Evolutionary conservation across 2,329 filamentous ascomycete genomes (phyloP), one percentile per base, ranked within the genome.

Genomic region (Acrocalymma vagum): DNA sequence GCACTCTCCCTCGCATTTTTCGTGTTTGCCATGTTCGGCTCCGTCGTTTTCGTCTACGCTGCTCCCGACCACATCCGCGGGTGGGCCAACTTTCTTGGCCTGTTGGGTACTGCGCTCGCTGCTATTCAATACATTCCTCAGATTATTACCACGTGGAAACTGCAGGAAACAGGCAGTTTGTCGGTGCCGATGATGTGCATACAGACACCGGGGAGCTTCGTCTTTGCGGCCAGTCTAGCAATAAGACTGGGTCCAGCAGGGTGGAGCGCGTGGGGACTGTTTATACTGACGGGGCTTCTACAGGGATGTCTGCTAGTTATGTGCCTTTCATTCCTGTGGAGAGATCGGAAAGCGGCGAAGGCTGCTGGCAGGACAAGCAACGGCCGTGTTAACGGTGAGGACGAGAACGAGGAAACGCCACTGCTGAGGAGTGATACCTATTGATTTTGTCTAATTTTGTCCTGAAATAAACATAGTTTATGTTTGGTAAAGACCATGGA

Each of bases 121-220:
- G 87, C 83, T 0, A 81, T 97, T 15, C 94, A 99, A 72, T 99
- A 97, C 70, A 76, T 99, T 11, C 94, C 94, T 0, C 94, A 99
- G 72, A 95, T 99, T 51, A 91, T 85, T 74, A 96, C 88, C 36
- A 99, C 94, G 0, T 95, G 89, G 72, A 81, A 78, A 36, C 76
- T 96, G 42, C 88, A 93, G 65, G 86, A 92, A 58, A 87, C 95
- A 2, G 91, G 91, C 38, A 96, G 91, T 67, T 74, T 99, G 58
- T 96, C 90, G 62, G 94, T 99, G 41, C 87, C 90, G 4, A 97
- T 96, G 87, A 97, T 99, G 92, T 88, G 88, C 65, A 96, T 99
- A 22, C 94, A 99, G 70, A 96, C 93, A 0, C 94, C 94, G 0
- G 94, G 94, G 1, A 91, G 90, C 44, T 86, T 96, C 55, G 74